Evolutionary conservation across 192 early-diverging fungal genomes (phyloP), one percentile per base, ranked within the genome.

Genomic region (Lunasporangiospora selenospora): DNA sequence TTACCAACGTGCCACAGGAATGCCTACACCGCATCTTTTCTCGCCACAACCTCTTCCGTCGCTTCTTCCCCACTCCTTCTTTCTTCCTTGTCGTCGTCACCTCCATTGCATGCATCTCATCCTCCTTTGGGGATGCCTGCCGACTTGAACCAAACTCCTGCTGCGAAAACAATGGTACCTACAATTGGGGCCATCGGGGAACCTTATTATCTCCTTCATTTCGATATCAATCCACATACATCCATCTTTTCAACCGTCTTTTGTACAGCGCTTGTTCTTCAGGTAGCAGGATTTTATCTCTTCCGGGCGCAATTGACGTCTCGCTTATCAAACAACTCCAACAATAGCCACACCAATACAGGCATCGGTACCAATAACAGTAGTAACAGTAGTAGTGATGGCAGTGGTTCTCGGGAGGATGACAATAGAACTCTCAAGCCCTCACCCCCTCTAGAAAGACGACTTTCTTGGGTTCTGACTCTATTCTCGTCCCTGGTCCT

Each of bases 181-280:
- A n/a, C n/a, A n/a, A n/a, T n/a, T n/a, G n/a, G n/a, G n/a, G n/a
- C n/a, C n/a, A n/a, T n/a, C n/a, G n/a, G n/a, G n/a, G n/a, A n/a
- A n/a, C n/a, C n/a, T n/a, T n/a, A n/a, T n/a, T n/a, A n/a, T n/a
- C n/a, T n/a, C n/a, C n/a, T n/a, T n/a, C n/a, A 58, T 30, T 73
- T 73, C 31, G 69, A 73, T 43, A 32, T 73, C 47, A 73, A 73
- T 19, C 69, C 69, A 16, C 62, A 73, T 43, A 73, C 69, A 10
- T 73, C 69, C 3, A 50, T 46, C 40, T 73, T 73, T 30, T 15
- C 27, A 0, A 8, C 41, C 21, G 53, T 55, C 4, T 63, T 73
- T 31, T 34, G 62, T 9, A 34, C 32, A 3, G 69, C 55, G 4
- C 23, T 31, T 10, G 21, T 63, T 13, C 15, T 63, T 4, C 69